These are phyloP conservation scores for Berberis thunbergii DNA, from an alignment of 164 flowering plant genomes.

Conservation along the genomic window DNA sequence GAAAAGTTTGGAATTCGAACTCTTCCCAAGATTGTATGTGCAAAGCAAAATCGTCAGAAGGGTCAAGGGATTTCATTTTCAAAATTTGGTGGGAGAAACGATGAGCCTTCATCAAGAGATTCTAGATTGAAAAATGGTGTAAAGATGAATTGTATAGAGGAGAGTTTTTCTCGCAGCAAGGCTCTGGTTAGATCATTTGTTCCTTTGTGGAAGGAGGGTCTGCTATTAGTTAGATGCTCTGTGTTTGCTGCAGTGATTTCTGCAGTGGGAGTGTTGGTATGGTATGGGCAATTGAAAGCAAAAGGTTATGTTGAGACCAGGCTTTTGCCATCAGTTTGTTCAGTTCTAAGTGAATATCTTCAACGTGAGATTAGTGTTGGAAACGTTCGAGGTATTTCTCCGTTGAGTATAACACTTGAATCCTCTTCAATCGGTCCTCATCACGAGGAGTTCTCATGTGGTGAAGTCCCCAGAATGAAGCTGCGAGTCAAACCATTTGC, in stretches of 20 bases:
- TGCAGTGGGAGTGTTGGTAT: conserved; percentile 66
- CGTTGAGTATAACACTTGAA: conserved; percentile 80
- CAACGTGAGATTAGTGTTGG: conserved; percentile 80
- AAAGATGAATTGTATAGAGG: conserved; percentile 43
- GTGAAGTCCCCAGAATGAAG: conserved; percentile 68
- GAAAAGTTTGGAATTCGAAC: conserved; percentile 15
- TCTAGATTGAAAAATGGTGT: conserved; percentile 29
- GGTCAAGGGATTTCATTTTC: conserved; percentile 33
- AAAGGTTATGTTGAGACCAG: conserved; percentile 57
- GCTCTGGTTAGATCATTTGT: conserved; percentile 44
- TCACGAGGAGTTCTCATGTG: conserved; percentile 79
- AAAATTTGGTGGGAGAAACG: conserved; percentile 44
- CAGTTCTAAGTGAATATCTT: conserved; percentile 55
- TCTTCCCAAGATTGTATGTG: conserved; percentile 22
- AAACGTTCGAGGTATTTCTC: conserved; percentile 66
- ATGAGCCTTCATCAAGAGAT: conserved; percentile 31
- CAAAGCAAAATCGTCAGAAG: conserved; percentile 31
- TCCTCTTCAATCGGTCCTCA: conserved; percentile 83
- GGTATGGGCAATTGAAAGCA: conserved; percentile 74
- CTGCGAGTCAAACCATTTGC: conserved; percentile 74
- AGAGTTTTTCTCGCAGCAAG: conserved; percentile 44
- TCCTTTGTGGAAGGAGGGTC: conserved; percentile 78
- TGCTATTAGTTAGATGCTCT: conserved; percentile 67
- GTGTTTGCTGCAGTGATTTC: conserved; percentile 64
- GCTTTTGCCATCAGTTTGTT: conserved; percentile 41